A percentile compares a stretch with the other conserved stretches of the same genome.
phyloP scores from a whole-genome alignment of 441 rosid genomes.

The Erysimum cheiri region DNA sequence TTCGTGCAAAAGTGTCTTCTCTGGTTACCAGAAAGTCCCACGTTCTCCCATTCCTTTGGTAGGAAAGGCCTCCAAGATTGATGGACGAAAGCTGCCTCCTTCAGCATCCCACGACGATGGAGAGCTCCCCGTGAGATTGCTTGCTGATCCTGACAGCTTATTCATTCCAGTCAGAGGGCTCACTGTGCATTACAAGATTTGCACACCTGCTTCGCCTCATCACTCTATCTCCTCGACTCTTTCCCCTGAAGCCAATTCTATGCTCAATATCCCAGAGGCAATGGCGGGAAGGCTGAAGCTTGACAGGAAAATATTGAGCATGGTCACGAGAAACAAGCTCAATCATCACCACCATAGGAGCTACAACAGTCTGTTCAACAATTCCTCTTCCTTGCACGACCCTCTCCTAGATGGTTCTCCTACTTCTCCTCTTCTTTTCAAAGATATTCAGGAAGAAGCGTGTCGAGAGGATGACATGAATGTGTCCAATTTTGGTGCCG shows the following conservation, averaged over 20 bases:
- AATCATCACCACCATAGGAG: constrained; percentile 77
- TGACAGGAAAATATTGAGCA: constrained; percentile 61
- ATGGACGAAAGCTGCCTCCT: constrained; percentile 60
- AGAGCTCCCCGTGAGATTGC: constrained; percentile 72
- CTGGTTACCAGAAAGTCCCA: constrained; percentile 89
- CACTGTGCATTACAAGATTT: constrained; percentile 82
- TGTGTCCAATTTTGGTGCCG: constrained; percentile 43
- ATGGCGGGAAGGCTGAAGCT: constrained; percentile 66
- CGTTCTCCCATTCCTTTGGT: constrained; percentile 85
- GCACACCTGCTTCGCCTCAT: constrained; percentile 66
- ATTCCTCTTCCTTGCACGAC: constrained; percentile 72
- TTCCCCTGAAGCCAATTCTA: constrained; percentile 54
- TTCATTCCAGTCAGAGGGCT: constrained; percentile 72
- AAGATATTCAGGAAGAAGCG: constrained; percentile 71
- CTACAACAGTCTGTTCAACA: constrained; percentile 75
- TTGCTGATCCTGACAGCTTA: constrained; percentile 85
- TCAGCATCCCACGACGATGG: constrained; percentile 65
- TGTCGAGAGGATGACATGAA: constrained; percentile 48
- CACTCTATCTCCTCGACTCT: constrained; percentile 58
- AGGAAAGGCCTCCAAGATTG: constrained; percentile 76
- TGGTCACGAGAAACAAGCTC: constrained; percentile 56
- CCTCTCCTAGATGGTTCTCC: constrained; percentile 77
- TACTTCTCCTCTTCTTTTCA: constrained; percentile 60
- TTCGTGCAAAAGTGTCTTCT: constrained; percentile 86
- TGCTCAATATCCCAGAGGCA: constrained; percentile 59